Evolutionary conservation across 345 rosid genomes (phyloP), one percentile per base, ranked within the genome.

Genomic region (Stellera chamaejasme): DNA sequence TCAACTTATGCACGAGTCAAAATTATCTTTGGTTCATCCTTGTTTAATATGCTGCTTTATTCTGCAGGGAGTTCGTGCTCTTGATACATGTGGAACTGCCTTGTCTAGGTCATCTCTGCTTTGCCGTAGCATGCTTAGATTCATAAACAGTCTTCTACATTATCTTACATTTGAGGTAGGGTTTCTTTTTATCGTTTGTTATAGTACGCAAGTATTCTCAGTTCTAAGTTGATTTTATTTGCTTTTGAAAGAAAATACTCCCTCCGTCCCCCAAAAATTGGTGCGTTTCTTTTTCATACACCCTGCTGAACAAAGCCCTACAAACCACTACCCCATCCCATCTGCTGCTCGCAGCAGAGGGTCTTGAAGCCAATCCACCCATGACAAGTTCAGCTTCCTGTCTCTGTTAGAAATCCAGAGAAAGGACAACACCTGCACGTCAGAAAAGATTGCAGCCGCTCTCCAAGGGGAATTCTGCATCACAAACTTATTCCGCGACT

Each of bases 71-170:
- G 82, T 83, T 55, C 92, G 92, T 57, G 82, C 80, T 49, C 75
- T 89, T 63, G 82, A 78, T 61, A 62, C 80, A 32, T 76, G 71
- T 25, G 94, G 95, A 70, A 79, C 99, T n/a, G 89, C 85, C 52
- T 73, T 93, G 60, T 71, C 75, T 61, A 79, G 99, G 79, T 93
- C 96, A 69, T 85, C 96, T 50, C 80, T 93, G 65, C 91, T 93
- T 55, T 93, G 97, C 60, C 96, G 97, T 51, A 89, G 99, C 73
- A 89, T 93, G 97, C 92, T 93, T 66, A 93, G 80, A 71, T 88
- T 93, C 65, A 84, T 89, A 13, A 87, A 79, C 65, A 89, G 97
- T 77, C 94, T 93, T 70, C 81, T 93, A 56, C 99, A 93, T 77
- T 93, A 87, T 68, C 82, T 93, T 55, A 93, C 99, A 43, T 93